A percentile compares a stretch with the other conserved stretches of the same genome.
These are phyloP conservation scores for Suillus subalutaceus DNA, from an alignment of 768 basidiomycete genomes.

Conservation along the genomic window DNA sequence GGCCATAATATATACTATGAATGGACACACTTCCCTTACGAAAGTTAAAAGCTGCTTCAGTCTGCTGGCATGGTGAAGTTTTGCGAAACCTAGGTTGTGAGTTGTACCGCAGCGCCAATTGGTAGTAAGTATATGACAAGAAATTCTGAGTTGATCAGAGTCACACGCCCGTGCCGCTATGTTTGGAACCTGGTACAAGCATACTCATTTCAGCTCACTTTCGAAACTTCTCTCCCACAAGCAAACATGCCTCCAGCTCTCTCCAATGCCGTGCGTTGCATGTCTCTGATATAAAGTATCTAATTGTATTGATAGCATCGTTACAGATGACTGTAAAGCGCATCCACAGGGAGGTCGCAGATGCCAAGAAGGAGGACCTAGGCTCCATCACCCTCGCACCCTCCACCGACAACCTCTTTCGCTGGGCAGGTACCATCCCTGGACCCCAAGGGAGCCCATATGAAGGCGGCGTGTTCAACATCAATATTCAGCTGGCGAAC, in stretches of 20 bases:
- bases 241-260: slow-evolving; percentile 27
- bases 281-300: too few relatives aligned
- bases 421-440: slow-evolving; percentile 79
- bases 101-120: not conserved
- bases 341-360: slow-evolving; percentile 80
- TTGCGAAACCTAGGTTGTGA: not conserved
- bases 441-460: slow-evolving; percentile 85
- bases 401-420: slow-evolving; percentile 61
- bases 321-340: slow-evolving; percentile 72
- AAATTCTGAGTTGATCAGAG: not conserved
- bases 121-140: not conserved
- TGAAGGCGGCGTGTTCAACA: slow-evolving; percentile 74
- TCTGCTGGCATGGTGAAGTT: not conserved
- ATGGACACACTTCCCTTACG: not conserved
- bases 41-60: not conserved
- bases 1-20: not conserved
- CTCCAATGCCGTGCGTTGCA: slow-evolving; percentile 27
- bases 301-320: not conserved
- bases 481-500: slow-evolving; percentile 63
- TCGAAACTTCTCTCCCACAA: not conserved
- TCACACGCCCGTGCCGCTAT: not conserved
- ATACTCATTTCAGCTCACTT: not conserved
- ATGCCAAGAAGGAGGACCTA: slow-evolving; percentile 81
- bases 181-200: not conserved
- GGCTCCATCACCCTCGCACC: slow-evolving; percentile 73